Evolutionary conservation across 352 stramenopile species (phyloP), one percentile per base, ranked within the genome.

Genomic region (Globisporangium perplexum): DNA sequence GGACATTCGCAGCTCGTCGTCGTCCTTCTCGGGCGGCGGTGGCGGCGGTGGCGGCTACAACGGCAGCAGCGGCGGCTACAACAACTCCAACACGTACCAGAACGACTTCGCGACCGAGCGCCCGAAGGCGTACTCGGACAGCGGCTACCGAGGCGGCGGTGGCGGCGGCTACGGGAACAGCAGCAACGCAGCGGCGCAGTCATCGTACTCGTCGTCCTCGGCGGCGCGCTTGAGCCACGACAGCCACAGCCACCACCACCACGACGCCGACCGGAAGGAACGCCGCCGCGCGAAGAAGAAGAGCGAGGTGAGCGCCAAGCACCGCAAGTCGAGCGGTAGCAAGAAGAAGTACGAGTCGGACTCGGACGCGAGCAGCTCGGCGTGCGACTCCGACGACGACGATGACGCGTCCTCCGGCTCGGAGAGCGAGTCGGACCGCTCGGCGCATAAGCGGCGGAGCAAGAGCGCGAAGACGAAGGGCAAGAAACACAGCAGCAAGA

Each of bases 31-130:
- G 2, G 62, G 54, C 28, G 50, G 17, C 17, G 48, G 51, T 4
- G 45, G 55, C 6, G 67, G 61, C 58, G 73, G 53, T 23, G 63
- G 50, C 31, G 31, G 28, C n/a, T n/a, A n/a, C n/a, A n/a, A n/a
- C 23, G 59, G 59, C 39, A 56, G 62, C 22, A 49, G 55, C 1
- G 61, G 60, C 57, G 33, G 60, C 49, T 55, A 50, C 14, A 48
- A 12, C 43, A 53, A 45, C 33, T 51, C 45, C 38, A 53, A n/a
- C 28, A 60, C 56, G 48, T 88, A 88, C 55, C 77, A 88, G 58
- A 88, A 88, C 52, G 77, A 88, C 57, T 88, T 88, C 66, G 75
- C 68, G 1, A 85, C 73, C 1, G 71, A 86, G 62, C 68, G 77
- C 47, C 77, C 77, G 0, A 74, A 72, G 28, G 47, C 69, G 20